Conservation (phyloP, 805 yeast species). For the Yarrowia bubula region DNA sequence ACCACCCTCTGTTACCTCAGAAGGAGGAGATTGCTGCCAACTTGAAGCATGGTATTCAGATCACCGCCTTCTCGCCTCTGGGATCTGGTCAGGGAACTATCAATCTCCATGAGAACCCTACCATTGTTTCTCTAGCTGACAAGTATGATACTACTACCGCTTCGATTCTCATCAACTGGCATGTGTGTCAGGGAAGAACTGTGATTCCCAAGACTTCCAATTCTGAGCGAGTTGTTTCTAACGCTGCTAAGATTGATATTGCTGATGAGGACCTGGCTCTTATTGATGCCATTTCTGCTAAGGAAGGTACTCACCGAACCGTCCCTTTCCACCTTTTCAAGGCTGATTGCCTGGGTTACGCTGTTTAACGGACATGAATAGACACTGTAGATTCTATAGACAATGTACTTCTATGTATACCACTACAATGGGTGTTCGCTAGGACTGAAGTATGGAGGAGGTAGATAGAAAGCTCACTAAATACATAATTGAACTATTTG, state of each 20-base stretch:
- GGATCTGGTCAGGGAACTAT: not conserved
- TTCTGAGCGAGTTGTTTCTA: conserved; percentile 53
- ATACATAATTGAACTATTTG: not conserved
- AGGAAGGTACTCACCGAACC: not conserved
- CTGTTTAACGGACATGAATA: not conserved
- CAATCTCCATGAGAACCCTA: conserved; percentile 44
- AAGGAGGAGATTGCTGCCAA: conserved; percentile 62
- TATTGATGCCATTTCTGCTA: not conserved
- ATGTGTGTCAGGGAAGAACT: conserved; percentile 51
- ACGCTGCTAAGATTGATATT: conserved; percentile 44
- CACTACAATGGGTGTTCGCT: too few relatives aligned
- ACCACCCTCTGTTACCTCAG: conserved; percentile 80
- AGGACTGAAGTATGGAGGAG: too few relatives aligned
- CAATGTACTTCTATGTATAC: not conserved
- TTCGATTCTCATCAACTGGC: conserved; percentile 39
- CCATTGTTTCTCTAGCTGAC: conserved; percentile 55
- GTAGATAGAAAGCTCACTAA: not conserved
- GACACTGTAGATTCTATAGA: not conserved
- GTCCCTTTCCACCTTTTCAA: not conserved
- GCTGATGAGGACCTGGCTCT: not conserved
- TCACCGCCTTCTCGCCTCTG: conserved; percentile 80
- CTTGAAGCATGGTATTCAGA: conserved; percentile 51
- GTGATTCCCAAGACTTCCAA: conserved; percentile 71
- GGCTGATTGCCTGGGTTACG: not conserved
- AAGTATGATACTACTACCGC: conserved; percentile 47